phyloP scores from a whole-genome alignment of 768 basidiomycete genomes.

The Pisolithus tinctorius region DNA sequence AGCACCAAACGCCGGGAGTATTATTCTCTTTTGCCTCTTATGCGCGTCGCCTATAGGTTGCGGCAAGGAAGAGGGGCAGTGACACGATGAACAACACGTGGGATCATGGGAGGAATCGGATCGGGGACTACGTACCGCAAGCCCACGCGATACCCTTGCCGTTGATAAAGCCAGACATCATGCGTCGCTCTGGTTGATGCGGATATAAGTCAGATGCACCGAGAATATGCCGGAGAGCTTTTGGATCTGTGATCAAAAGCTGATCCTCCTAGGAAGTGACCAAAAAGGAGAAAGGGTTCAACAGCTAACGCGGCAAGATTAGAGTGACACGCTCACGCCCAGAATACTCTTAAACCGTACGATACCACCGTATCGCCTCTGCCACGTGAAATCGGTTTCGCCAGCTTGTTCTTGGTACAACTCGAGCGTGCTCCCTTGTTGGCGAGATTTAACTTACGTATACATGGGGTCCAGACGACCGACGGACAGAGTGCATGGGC shows the following conservation, averaged over 20 bases:
- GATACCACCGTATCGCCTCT: conserved; percentile 9
- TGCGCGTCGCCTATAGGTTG: conserved; percentile 27
- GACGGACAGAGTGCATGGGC: neutral
- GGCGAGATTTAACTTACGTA: too few relatives aligned
- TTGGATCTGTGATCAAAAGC: conserved; percentile 1
- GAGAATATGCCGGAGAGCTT: conserved; percentile 3
- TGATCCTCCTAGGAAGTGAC: conserved; percentile 1
- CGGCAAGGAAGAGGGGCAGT: too few relatives aligned
- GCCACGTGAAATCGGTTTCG: conserved; percentile 15
- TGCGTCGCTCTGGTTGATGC: conserved; percentile 4
- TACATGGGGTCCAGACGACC: neutral
- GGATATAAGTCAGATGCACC: neutral
- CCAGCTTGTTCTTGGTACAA: conserved; percentile 9
- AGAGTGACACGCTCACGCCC: conserved; percentile 1
- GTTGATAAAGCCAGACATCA: neutral
- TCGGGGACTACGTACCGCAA: conserved; percentile 21
- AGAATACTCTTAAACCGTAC: conserved; percentile 11
- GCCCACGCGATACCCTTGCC: conserved; percentile 32
- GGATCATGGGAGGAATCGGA: neutral
- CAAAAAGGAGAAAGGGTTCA: neutral
- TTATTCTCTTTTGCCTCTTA: conserved; percentile 43
- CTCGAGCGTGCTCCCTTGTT: conserved; percentile 1
- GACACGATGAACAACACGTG: neutral
- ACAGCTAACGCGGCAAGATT: neutral
- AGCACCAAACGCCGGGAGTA: conserved; percentile 47